Evolutionary conservation across 192 early-diverging fungal genomes (phyloP).

Genomic region (Backusella tuberculispora): DNA sequence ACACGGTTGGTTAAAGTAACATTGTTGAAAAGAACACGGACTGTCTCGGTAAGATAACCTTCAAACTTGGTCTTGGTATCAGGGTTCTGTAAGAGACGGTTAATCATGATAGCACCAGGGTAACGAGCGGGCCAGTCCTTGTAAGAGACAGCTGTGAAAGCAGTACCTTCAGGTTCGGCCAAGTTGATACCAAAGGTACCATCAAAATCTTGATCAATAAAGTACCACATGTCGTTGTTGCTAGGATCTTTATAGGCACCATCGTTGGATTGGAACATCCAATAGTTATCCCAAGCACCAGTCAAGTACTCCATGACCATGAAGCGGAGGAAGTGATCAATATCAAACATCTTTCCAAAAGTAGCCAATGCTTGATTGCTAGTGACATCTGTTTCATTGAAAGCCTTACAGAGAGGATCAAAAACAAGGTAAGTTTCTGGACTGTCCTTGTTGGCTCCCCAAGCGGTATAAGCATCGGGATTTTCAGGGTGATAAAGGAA

Average conservation of each 20-base stretch:
- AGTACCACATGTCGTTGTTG: slow-evolving; percentile 47
- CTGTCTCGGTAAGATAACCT: slow-evolving; percentile 48
- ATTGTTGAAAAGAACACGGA: slow-evolving; percentile 54
- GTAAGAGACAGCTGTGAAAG: slow-evolving; percentile 41
- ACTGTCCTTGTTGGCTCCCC: slow-evolving; percentile 29
- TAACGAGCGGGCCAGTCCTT: slow-evolving; percentile 40
- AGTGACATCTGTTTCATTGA: slow-evolving; percentile 34
- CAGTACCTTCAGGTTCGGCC: slow-evolving; percentile 11
- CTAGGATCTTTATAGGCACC: slow-evolving; percentile 50
- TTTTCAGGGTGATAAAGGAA: slow-evolving; percentile 40
- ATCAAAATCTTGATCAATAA: slow-evolving; percentile 53
- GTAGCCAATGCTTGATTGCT: slow-evolving; percentile 35
- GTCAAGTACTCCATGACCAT: slow-evolving; percentile 56
- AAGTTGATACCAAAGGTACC: slow-evolving; percentile 57
- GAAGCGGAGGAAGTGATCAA: slow-evolving; percentile 46
- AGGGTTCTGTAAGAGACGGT: slow-evolving; percentile 47
- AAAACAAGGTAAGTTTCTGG: slow-evolving; percentile 38
- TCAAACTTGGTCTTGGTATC: slow-evolving; percentile 43
- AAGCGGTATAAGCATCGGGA: slow-evolving; percentile 39
- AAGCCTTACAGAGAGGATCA: slow-evolving; percentile 36
- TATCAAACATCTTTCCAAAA: slow-evolving; percentile 41
- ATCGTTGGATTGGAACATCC: slow-evolving; percentile 49
- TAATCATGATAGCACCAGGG: slow-evolving; percentile 48
- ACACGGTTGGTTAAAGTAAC: slow-evolving; percentile 52
- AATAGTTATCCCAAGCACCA: slow-evolving; percentile 55